These are phyloP conservation scores for Ailanthus altissimus DNA, from an alignment of 345 rosid species.

Conservation along the genomic window DNA sequence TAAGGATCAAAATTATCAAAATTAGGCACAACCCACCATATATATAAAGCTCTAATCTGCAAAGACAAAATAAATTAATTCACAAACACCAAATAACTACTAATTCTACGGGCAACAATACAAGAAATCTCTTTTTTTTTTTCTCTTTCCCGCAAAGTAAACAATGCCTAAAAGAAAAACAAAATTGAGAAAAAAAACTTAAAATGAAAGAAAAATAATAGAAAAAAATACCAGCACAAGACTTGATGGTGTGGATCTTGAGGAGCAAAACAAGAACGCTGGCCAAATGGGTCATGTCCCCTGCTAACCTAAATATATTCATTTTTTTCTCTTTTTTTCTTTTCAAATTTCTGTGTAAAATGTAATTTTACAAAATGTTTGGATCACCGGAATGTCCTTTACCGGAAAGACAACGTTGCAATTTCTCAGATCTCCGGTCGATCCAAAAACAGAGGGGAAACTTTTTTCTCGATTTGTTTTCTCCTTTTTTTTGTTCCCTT, in stretches of 20 bases:
- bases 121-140: not conserved
- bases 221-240: constrained; percentile 55
- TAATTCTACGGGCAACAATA: not conserved
- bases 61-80: not conserved
- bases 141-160: not conserved
- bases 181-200: not conserved
- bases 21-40: not conserved
- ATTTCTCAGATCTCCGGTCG: constrained; percentile 23
- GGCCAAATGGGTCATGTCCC: constrained; percentile 74
- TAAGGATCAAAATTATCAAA: not conserved
- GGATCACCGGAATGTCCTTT: constrained; percentile 21
- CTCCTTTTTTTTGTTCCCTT: not conserved
- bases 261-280: constrained; percentile 72
- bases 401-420: not conserved
- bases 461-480: not conserved
- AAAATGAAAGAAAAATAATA: not conserved
- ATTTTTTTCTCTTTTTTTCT: constrained; percentile 23
- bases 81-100: not conserved
- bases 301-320: constrained; percentile 74
- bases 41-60: not conserved
- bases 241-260: constrained; percentile 79
- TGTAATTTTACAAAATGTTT: not conserved
- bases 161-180: not conserved
- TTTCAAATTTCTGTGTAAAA: not conserved
- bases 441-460: constrained; percentile 10